Conservation (phyloP, 2,329 filamentous ascomycete species). For the Penicillium hesseltinei region DNA sequence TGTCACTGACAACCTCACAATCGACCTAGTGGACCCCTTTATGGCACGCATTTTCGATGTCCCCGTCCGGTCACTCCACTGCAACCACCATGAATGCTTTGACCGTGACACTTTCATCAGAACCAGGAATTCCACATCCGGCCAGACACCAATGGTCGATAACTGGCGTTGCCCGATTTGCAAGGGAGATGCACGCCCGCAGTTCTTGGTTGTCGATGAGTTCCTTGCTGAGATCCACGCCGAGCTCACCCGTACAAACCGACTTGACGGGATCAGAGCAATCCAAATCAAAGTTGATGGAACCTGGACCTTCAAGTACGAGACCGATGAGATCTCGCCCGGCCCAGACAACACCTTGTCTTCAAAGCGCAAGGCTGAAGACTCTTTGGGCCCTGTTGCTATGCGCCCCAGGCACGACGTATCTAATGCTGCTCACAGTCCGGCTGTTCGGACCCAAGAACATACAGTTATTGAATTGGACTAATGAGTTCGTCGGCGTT, state of each 20-base stretch:
- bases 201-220: slow-evolving; percentile 67
- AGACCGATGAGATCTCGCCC: slow-evolving; percentile 23
- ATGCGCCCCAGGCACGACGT: slow-evolving; percentile 16
- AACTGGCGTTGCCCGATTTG: slow-evolving; percentile 89
- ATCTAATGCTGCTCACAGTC: neutral
- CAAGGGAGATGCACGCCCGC: slow-evolving; percentile 70
- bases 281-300: slow-evolving; percentile 66
- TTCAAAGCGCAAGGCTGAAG: slow-evolving; percentile 16
- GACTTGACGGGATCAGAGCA: slow-evolving; percentile 54
- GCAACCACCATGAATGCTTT: slow-evolving; percentile 82
- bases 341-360: neutral
- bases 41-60: slow-evolving; percentile 62
- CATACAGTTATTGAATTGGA: slow-evolving; percentile 23
- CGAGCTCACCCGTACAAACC: slow-evolving; percentile 51
- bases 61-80: slow-evolving; percentile 69
- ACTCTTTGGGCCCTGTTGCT: slow-evolving; percentile 6
- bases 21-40: slow-evolving; percentile 68
- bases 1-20: slow-evolving; percentile 55
- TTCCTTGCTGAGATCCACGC: slow-evolving; percentile 66
- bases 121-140: slow-evolving; percentile 54
- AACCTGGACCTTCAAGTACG: slow-evolving; percentile 58
- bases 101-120: slow-evolving; percentile 79
- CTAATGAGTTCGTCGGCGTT: neutral
- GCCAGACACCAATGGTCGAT: slow-evolving; percentile 44
- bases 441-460: neutral